A percentile compares a stretch with the other conserved stretches of the same genome.
Conservation (phyloP, 345 rosid genomes). For the Citrus inodora region DNA sequence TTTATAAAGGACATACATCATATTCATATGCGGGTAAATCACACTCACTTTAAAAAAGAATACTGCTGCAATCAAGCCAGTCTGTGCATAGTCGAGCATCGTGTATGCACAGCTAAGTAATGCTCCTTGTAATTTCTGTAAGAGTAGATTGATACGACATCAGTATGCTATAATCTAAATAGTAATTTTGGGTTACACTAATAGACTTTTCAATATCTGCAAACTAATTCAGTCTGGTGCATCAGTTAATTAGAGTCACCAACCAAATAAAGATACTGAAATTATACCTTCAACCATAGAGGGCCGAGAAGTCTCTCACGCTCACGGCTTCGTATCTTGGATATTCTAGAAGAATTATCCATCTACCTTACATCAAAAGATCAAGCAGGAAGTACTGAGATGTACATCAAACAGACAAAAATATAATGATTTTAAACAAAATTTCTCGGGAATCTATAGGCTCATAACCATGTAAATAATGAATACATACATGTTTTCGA, state of each 20-base stretch:
- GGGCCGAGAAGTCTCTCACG: slow-evolving; percentile 96
- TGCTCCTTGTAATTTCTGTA: slow-evolving; percentile 83
- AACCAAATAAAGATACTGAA: background rate
- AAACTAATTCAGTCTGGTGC: background rate
- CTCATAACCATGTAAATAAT: background rate
- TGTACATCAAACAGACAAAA: background rate
- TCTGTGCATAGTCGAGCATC: slow-evolving; percentile 93
- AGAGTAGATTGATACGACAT: background rate
- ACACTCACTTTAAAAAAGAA: slow-evolving; percentile 86
- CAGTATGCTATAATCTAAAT: slow-evolving; percentile 17
- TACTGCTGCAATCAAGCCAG: slow-evolving; percentile 94
- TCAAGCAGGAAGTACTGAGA: slow-evolving; percentile 12
- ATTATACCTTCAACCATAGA: slow-evolving; percentile 85
- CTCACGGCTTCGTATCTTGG: slow-evolving; percentile 84
- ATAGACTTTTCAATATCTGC: background rate
- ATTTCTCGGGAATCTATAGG: background rate
- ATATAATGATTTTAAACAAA: background rate
- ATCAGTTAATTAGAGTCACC: background rate
- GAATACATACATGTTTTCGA: background rate
- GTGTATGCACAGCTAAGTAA: slow-evolving; percentile 74
- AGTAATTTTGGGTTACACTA: background rate
- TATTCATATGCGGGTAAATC: slow-evolving; percentile 6
- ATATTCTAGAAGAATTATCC: slow-evolving; percentile 96
- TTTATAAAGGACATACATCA: background rate
- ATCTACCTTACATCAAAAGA: slow-evolving; percentile 67